A percentile compares a stretch with the other conserved stretches of the same genome.
Conservation (phyloP, 2,329 filamentous ascomycete species). For the Fusarium sarcochroum region DNA sequence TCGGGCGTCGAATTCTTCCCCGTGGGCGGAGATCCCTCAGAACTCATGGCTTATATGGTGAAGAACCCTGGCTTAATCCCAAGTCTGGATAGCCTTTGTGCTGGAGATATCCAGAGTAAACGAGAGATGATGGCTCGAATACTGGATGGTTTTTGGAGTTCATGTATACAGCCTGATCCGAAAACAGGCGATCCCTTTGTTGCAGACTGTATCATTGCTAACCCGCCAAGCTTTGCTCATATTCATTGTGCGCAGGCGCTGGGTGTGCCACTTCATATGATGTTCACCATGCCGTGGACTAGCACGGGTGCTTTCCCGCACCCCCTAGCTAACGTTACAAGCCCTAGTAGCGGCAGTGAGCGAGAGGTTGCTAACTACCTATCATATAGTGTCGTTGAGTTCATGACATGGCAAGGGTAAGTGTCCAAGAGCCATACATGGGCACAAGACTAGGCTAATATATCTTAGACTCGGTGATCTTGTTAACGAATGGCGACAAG, state of each 20-base stretch:
- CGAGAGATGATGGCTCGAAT: conserved; percentile 6
- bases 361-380: conserved; percentile 84
- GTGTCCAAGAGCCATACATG: neutral
- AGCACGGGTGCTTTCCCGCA: conserved; percentile 82
- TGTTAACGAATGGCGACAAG: conserved; percentile 77
- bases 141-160: neutral
- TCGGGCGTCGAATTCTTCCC: conserved; percentile 23
- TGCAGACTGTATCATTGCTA: conserved; percentile 85
- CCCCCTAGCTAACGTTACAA: conserved; percentile 76
- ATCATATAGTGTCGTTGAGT: conserved; percentile 82
- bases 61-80: conserved; percentile 8
- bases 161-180: neutral
- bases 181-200: conserved; percentile 64
- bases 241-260: conserved; percentile 84
- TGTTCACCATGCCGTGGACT: conserved; percentile 90
- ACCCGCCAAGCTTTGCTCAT: conserved; percentile 83
- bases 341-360: conserved; percentile 62
- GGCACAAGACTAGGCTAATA: no score
- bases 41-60: conserved; percentile 30
- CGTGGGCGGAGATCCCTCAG: conserved; percentile 29
- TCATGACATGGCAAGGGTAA: conserved; percentile 88
- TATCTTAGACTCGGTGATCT: conserved; percentile 73
- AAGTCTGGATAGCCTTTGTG: neutral
- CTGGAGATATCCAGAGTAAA: neutral
- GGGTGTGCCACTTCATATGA: conserved; percentile 82